phyloP scores from a whole-genome alignment of 2,329 filamentous ascomycete species.

The Bimuria novae-zelandiae region DNA sequence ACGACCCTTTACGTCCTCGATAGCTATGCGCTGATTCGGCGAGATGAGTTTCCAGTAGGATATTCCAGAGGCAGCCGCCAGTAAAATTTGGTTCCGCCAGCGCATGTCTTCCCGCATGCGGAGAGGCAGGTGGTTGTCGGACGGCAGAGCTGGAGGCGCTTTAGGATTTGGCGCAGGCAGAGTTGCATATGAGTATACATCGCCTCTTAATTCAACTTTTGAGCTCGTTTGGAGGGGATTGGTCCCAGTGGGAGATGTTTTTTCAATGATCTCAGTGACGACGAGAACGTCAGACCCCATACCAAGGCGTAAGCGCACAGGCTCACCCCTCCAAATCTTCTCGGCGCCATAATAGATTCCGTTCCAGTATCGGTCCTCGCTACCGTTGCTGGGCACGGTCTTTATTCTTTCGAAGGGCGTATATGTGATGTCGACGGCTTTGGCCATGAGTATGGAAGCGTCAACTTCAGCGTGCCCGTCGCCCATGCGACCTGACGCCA shows the following conservation, averaged over 20 bases:
- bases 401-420: constrained; percentile 57
- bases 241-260: constrained; percentile 23
- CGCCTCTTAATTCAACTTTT: constrained; percentile 53
- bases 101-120: constrained; percentile 59
- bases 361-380: constrained; percentile 55
- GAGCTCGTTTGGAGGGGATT: constrained; percentile 19
- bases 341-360: constrained; percentile 63
- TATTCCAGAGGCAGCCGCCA: constrained; percentile 40
- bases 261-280: constrained; percentile 51
- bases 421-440: constrained; percentile 60
- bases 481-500: constrained; percentile 51
- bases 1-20: constrained; percentile 60
- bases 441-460: constrained; percentile 62
- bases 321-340: constrained; percentile 64
- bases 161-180: constrained; percentile 32
- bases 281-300: constrained; percentile 56
- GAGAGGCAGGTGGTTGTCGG: constrained; percentile 52
- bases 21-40: constrained; percentile 37
- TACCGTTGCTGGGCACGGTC: constrained; percentile 42
- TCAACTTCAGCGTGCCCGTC: constrained; percentile 59
- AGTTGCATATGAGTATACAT: constrained; percentile 57
- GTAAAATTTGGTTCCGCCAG: constrained; percentile 52
- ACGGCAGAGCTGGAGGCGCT: constrained; percentile 43
- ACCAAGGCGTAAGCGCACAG: constrained; percentile 56
- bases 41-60: constrained; percentile 53